Evolutionary conservation across 2,329 filamentous ascomycete species (phyloP).

Genomic region (Diplodia mutila): DNA sequence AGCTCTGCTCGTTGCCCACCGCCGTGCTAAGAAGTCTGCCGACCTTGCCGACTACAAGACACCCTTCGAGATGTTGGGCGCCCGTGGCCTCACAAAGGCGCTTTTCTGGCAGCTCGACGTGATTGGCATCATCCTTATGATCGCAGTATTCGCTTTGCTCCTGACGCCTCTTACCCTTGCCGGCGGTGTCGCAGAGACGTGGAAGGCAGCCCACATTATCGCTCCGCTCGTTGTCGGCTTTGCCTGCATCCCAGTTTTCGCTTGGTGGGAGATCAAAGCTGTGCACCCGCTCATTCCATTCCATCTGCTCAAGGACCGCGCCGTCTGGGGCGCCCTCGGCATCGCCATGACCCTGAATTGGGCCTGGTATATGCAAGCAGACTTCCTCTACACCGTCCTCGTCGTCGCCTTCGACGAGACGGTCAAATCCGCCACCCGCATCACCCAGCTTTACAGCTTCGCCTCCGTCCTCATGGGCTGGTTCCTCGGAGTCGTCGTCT

Average conservation of each 20-base stretch:
- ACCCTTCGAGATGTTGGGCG: constrained; percentile 49
- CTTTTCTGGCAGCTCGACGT: constrained; percentile 62
- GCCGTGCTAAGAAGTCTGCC: constrained; percentile 58
- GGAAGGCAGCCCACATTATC: constrained; percentile 57
- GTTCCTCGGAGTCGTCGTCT: constrained; percentile 61
- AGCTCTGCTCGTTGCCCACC: constrained; percentile 55
- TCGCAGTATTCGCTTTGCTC: constrained; percentile 53
- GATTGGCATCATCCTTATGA: constrained; percentile 53
- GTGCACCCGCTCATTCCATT: constrained; percentile 63
- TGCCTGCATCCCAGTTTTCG: constrained; percentile 53
- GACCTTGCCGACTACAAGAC: constrained; percentile 51
- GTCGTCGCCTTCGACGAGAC: constrained; percentile 65
- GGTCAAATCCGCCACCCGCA: constrained; percentile 60
- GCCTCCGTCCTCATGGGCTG: constrained; percentile 62
- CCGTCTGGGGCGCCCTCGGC: constrained; percentile 65
- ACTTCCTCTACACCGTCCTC: constrained; percentile 67
- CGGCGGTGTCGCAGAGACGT: constrained; percentile 53
- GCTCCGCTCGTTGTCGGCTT: constrained; percentile 58
- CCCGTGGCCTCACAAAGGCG: constrained; percentile 42
- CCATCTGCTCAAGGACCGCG: constrained; percentile 63
- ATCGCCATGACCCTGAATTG: constrained; percentile 43
- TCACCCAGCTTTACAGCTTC: constrained; percentile 63
- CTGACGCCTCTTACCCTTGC: constrained; percentile 60
- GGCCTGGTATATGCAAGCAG: constrained; percentile 65
- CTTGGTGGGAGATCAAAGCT: constrained; percentile 59